These are phyloP conservation scores for Xanthoconium separans DNA, from an alignment of 1,284 basidiomycete genomes.

Conservation along the genomic window DNA sequence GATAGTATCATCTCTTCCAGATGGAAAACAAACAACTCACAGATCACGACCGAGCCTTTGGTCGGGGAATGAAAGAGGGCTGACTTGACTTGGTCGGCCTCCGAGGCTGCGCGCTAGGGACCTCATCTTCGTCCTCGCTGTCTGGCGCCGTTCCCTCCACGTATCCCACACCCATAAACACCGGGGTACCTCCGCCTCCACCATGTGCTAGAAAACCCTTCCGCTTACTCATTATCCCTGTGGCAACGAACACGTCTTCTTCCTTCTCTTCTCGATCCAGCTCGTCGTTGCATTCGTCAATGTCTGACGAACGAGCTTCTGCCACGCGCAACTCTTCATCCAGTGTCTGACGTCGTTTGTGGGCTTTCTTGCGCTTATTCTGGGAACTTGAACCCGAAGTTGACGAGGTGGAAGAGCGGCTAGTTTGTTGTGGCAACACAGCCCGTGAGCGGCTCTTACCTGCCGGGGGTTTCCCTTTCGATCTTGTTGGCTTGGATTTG, in stretches of 20 bases:
- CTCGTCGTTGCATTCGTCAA: constrained; percentile 35
- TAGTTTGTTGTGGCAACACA: constrained; percentile 1
- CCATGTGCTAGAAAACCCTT: constrained; percentile 70
- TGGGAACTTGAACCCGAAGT: constrained; percentile 17
- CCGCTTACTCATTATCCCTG: constrained; percentile 52
- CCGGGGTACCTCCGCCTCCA: constrained; percentile 64
- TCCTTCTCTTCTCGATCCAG: constrained; percentile 37
- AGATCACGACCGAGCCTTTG: constrained; percentile 11
- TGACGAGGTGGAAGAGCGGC: background rate
- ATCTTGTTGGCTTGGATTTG: constrained; percentile 15
- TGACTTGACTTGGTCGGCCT: constrained; percentile 16
- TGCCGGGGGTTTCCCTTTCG: constrained; percentile 16
- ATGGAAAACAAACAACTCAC: background rate
- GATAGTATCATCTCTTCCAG: constrained; percentile 9
- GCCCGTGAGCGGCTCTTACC: constrained; percentile 21
- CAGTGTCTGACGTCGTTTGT: constrained; percentile 48
- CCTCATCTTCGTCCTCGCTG: constrained; percentile 15
- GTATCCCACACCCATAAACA: constrained; percentile 67
- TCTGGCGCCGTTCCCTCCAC: constrained; percentile 46
- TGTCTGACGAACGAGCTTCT: constrained; percentile 33
- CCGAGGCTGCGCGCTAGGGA: background rate
- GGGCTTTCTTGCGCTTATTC: constrained; percentile 24
- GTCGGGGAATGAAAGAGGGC: constrained; percentile 28
- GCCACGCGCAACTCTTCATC: constrained; percentile 63
- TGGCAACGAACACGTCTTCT: constrained; percentile 47